Conservation (phyloP, 2,329 filamentous ascomycete species). For the Dryadomyces quercivorus region DNA sequence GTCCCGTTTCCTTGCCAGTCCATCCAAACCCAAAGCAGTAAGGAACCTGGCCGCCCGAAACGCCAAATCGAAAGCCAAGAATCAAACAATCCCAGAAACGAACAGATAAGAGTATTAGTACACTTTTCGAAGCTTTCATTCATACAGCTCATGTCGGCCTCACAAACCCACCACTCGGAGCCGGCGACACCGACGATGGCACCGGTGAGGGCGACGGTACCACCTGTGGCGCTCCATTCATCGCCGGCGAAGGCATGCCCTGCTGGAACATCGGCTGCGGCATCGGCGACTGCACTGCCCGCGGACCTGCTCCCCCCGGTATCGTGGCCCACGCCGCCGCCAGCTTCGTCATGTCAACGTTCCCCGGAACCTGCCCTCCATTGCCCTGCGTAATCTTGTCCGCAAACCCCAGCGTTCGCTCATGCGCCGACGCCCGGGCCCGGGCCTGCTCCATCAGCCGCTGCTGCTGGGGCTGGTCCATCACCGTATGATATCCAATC, state of each 20-base stretch:
- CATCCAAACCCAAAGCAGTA: background rate
- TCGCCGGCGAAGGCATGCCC: slow-evolving; percentile 2
- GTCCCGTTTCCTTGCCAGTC: background rate
- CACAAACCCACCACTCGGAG: slow-evolving; percentile 6
- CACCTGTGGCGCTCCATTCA: slow-evolving; percentile 12
- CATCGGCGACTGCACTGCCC: slow-evolving; percentile 13
- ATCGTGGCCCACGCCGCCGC: slow-evolving; percentile 25
- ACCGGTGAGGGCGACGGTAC: slow-evolving; percentile 13
- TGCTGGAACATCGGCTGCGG: slow-evolving; percentile 8
- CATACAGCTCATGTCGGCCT: slow-evolving; percentile 5
- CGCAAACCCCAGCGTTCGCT: slow-evolving; percentile 26
- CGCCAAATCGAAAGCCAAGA: background rate
- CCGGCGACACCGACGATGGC: slow-evolving; percentile 12
- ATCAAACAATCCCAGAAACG: background rate
- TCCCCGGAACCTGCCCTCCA: slow-evolving; percentile 19
- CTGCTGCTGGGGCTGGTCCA: slow-evolving; percentile 36
- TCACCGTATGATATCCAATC: slow-evolving; percentile 36
- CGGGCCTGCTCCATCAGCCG: slow-evolving; percentile 39
- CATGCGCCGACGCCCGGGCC: slow-evolving; percentile 29
- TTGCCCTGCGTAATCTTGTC: slow-evolving; percentile 21
- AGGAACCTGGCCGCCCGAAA: background rate
- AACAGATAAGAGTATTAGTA: background rate
- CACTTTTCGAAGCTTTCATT: background rate
- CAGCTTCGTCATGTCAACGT: slow-evolving; percentile 22
- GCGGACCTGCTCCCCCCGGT: slow-evolving; percentile 21